These are phyloP conservation scores for Galerina marginata DNA, from an alignment of 768 basidiomycete species.

Conservation along the genomic window DNA sequence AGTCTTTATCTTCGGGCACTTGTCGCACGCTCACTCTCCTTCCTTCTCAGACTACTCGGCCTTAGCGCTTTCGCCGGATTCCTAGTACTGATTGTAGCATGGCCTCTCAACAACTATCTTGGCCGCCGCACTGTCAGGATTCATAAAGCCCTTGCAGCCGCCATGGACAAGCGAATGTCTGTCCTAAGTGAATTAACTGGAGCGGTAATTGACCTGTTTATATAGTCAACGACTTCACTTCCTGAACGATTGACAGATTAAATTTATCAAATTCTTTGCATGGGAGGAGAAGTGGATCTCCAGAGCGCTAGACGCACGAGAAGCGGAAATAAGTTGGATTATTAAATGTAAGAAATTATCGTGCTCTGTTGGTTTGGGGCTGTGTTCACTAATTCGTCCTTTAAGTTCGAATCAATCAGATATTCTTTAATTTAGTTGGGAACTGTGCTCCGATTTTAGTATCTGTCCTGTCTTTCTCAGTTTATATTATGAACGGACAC, in stretches of 20 bases:
- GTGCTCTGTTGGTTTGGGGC: too few species aligned
- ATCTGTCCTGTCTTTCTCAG: constrained; percentile 82
- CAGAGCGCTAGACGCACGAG: constrained; percentile 65
- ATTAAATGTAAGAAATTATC: constrained; percentile 55
- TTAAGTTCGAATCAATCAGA: constrained; percentile 69
- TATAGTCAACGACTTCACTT: neutral
- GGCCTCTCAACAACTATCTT: constrained; percentile 74
- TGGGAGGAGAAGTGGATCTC: constrained; percentile 82
- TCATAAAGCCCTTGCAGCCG: constrained; percentile 61
- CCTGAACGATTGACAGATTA: constrained; percentile 43
- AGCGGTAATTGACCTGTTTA: constrained; percentile 45
- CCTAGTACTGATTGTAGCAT: constrained; percentile 66
- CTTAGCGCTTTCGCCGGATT: constrained; percentile 80
- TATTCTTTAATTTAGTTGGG: constrained; percentile 77
- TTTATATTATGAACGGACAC: constrained; percentile 73
- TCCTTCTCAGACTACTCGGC: constrained; percentile 59
- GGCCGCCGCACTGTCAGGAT: constrained; percentile 64
- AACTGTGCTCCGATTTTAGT: constrained; percentile 77
- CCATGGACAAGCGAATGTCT: constrained; percentile 78
- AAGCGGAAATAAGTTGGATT: constrained; percentile 77
- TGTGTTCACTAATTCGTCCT: neutral
- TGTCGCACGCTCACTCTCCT: neutral
- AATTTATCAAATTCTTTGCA: constrained; percentile 85
- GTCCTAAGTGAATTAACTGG: constrained; percentile 80
- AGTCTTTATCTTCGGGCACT: constrained; percentile 16